Conservation (phyloP, 441 rosid genomes). For the Manihot esculenta region DNA sequence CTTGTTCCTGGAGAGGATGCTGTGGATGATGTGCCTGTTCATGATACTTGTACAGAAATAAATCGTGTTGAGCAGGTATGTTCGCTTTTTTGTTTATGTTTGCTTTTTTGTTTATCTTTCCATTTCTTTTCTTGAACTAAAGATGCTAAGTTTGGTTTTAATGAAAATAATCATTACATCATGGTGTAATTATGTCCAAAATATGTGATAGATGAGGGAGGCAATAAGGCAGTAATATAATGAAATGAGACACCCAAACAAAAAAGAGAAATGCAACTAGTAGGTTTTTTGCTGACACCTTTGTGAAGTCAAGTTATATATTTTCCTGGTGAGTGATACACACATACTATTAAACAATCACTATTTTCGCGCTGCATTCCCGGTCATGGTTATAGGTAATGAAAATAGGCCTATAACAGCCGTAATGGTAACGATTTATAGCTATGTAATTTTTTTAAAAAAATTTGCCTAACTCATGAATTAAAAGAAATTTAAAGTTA, state of each 20-base stretch:
- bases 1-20: slow-evolving; percentile 68
- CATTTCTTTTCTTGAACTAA: background rate
- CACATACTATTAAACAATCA: background rate
- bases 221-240: background rate
- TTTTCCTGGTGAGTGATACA: background rate
- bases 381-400: too few species aligned
- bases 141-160: background rate
- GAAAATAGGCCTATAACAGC: too few species aligned
- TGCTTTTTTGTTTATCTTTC: background rate
- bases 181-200: background rate
- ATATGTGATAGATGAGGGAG: background rate
- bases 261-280: background rate
- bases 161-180: background rate
- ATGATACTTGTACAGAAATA: slow-evolving; percentile 29
- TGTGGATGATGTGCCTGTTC: slow-evolving; percentile 44
- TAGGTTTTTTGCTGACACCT: background rate
- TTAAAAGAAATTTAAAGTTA: too few species aligned
- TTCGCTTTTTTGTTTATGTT: slow-evolving; percentile 14
- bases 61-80: slow-evolving; percentile 49
- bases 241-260: background rate
- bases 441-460: too few species aligned
- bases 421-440: too few species aligned
- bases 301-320: background rate
- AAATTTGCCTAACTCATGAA: too few species aligned
- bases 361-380: too few species aligned